These are phyloP conservation scores for Metschnikowia matae DNA, from an alignment of 805 yeast genomes.

Conservation along the genomic window DNA sequence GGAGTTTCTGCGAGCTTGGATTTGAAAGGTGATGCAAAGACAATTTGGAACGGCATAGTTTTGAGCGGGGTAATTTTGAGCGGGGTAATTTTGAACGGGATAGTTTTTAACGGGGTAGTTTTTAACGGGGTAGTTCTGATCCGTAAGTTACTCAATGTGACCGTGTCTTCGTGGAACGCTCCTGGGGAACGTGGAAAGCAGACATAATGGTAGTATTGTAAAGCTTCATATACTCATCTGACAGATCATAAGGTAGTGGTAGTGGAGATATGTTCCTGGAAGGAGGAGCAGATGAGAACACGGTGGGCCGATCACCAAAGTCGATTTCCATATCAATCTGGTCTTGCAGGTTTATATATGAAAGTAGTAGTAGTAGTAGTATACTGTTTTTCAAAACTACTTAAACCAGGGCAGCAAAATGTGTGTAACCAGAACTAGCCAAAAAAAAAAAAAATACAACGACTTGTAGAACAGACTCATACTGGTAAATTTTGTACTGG, in stretches of 20 bases:
- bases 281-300: conserved; percentile 10
- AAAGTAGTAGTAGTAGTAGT: too few relatives aligned
- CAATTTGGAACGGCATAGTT: too few relatives aligned
- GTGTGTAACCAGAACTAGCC: too few relatives aligned
- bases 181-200: background rate
- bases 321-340: conserved; percentile 1
- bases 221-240: conserved; percentile 12
- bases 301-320: conserved; percentile 8
- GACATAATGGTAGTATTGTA: conserved; percentile 9
- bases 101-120: too few relatives aligned
- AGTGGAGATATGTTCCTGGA: conserved; percentile 8
- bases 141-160: background rate
- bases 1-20: background rate
- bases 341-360: background rate
- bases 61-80: too few relatives aligned
- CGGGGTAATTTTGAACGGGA: too few relatives aligned
- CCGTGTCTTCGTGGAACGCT: background rate
- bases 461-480: too few relatives aligned
- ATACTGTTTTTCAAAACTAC: too few relatives aligned
- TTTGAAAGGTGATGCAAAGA: background rate
- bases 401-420: too few relatives aligned
- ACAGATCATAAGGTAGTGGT: conserved; percentile 4
- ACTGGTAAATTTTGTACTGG: too few relatives aligned
- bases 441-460: too few relatives aligned
- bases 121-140: background rate